These are phyloP conservation scores for Limnanthes douglasii DNA, from an alignment of 345 rosid species.

Conservation along the genomic window DNA sequence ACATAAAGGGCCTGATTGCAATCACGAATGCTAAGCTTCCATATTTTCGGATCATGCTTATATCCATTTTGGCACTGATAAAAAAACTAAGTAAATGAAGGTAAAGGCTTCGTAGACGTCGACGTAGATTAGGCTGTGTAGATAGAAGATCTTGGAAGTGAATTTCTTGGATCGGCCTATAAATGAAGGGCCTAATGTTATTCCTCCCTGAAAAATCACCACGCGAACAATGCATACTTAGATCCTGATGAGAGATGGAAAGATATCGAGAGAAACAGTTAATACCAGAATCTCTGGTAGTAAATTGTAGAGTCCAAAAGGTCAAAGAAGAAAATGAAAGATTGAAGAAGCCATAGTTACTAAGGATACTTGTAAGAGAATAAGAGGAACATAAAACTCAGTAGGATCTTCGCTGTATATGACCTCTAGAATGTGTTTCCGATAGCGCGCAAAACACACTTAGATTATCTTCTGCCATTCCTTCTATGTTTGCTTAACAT, in stretches of 20 bases:
- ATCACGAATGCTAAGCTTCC: slow-evolving; percentile 21
- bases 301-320: slow-evolving; percentile 15
- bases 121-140: slow-evolving; percentile 9
- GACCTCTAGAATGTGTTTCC: slow-evolving; percentile 6
- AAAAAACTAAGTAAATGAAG: slow-evolving; percentile 18
- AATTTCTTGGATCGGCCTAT: slow-evolving; percentile 14
- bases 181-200: slow-evolving; percentile 21
- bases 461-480: too few species aligned
- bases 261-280: background rate
- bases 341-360: slow-evolving; percentile 7
- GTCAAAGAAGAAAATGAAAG: slow-evolving; percentile 16
- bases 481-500: too few species aligned
- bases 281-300: slow-evolving; percentile 22
- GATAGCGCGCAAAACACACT: too few species aligned
- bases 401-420: background rate
- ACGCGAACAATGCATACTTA: too few species aligned
- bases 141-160: slow-evolving; percentile 7
- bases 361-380: slow-evolving; percentile 15
- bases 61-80: slow-evolving; percentile 20
- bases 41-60: slow-evolving; percentile 14
- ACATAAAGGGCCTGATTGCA: slow-evolving; percentile 14
- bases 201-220: slow-evolving; percentile 41
- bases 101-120: slow-evolving; percentile 16
- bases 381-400: slow-evolving; percentile 8
- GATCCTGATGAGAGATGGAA: background rate